Evolutionary conservation across 805 yeast genomes (phyloP).

Genomic region (Lipomyces sp.): DNA sequence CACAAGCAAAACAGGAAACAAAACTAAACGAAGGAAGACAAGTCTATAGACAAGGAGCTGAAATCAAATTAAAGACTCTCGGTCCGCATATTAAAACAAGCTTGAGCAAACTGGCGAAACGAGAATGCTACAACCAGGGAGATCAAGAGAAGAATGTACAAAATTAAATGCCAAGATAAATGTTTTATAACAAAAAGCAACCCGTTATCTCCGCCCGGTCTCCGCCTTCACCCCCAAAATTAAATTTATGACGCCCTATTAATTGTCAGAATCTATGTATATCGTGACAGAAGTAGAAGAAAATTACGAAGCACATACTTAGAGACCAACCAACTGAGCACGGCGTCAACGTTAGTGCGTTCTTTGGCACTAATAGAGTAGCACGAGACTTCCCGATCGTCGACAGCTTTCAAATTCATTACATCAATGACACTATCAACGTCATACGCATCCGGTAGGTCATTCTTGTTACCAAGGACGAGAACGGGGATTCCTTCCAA

Average conservation of each 20-base stretch:
- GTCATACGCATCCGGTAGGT: conserved; percentile 42
- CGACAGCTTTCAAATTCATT: conserved; percentile 43
- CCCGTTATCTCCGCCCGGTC: not conserved
- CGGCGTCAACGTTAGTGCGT: conserved; percentile 44
- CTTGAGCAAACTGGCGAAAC: not conserved
- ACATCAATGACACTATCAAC: conserved; percentile 45
- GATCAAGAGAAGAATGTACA: not conserved
- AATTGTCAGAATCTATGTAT: not conserved
- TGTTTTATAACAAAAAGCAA: not conserved
- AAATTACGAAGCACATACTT: conserved; percentile 23
- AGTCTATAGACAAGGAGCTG: not conserved
- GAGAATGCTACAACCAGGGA: not conserved
- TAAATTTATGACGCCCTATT: conserved; percentile 1
- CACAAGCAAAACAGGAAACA: not conserved
- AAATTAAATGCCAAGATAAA: not conserved
- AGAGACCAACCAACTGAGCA: conserved; percentile 46
- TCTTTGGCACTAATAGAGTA: conserved; percentile 48
- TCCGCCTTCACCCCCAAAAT: not conserved
- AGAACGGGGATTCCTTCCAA: conserved; percentile 46
- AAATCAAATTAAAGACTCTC: not conserved
- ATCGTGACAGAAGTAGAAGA: not conserved
- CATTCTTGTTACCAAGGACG: conserved; percentile 48
- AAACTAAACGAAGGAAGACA: not conserved
- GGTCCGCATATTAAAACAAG: not conserved
- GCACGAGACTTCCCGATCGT: conserved; percentile 46